phyloP scores from a whole-genome alignment of 345 rosid species.

The Ricinus communis region DNA sequence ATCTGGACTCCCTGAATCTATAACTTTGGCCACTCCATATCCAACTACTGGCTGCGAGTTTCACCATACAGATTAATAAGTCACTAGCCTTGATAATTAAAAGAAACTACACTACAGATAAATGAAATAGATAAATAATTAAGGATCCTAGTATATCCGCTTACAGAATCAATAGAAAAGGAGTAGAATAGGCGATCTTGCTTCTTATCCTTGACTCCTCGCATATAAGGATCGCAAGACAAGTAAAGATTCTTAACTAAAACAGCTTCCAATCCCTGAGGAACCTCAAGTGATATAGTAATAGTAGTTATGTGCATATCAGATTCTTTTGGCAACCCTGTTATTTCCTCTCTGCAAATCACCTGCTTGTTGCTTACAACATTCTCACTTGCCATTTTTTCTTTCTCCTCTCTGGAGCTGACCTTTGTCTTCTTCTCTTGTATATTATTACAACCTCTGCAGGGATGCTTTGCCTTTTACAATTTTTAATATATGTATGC shows the following conservation, averaged over 20 bases:
- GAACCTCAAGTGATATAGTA: constrained; percentile 16
- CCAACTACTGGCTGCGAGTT: constrained; percentile 20
- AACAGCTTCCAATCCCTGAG: constrained; percentile 15
- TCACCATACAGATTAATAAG: not conserved
- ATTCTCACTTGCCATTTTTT: no score
- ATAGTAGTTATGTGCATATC: constrained; percentile 17
- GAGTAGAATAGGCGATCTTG: not conserved
- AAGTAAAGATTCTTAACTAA: constrained; percentile 26
- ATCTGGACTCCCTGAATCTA: constrained; percentile 19
- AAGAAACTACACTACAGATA: no score
- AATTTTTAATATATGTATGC: no score
- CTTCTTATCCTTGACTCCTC: not conserved
- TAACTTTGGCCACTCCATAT: constrained; percentile 24
- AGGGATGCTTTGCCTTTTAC: no score
- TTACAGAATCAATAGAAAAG: not conserved
- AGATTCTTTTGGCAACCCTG: constrained; percentile 29
- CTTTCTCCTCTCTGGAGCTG: no score
- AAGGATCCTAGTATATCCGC: no score
- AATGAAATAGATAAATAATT: no score
- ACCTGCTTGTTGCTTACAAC: constrained; percentile 21
- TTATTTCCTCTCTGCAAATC: constrained; percentile 12
- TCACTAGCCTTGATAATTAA: no score
- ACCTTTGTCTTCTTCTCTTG: no score
- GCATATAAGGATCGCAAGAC: constrained; percentile 33
- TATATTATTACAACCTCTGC: no score